These are phyloP conservation scores for Teunomyces gatunensis DNA, from an alignment of 805 yeast genomes.

Conservation along the genomic window DNA sequence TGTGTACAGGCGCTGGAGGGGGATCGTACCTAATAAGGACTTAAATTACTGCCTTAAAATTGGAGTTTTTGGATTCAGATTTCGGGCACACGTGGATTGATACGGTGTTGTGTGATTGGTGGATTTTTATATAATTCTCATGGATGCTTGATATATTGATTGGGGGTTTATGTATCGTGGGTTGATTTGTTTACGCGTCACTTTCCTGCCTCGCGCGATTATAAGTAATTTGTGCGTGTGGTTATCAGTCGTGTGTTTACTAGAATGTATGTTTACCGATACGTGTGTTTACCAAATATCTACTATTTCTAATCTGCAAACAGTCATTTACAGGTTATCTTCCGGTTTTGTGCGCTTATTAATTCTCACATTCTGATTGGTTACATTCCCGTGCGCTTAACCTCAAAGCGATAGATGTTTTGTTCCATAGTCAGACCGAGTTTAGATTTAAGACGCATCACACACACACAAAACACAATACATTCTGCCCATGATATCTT, in stretches of 20 bases:
- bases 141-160: background rate
- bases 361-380: background rate
- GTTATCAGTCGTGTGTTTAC: too few species aligned
- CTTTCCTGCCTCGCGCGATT: too few species aligned
- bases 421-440: background rate
- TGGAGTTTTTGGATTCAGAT: background rate
- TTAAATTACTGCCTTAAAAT: too few species aligned
- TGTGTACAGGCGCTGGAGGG: background rate
- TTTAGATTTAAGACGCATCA: background rate
- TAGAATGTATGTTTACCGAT: too few species aligned
- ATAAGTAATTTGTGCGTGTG: too few species aligned
- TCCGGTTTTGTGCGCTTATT: background rate
- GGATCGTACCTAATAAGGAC: background rate
- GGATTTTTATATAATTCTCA: too few species aligned
- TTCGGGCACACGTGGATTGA: background rate
- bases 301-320: too few species aligned
- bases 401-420: background rate
- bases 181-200: background rate
- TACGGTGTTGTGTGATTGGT: too few species aligned
- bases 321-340: too few species aligned
- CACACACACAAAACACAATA: background rate
- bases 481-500: background rate
- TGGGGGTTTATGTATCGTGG: background rate
- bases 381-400: background rate
- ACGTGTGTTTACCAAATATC: too few species aligned